phyloP scores from a whole-genome alignment of 2,329 filamentous ascomycete species.

The Acrocalymma vagum region DNA sequence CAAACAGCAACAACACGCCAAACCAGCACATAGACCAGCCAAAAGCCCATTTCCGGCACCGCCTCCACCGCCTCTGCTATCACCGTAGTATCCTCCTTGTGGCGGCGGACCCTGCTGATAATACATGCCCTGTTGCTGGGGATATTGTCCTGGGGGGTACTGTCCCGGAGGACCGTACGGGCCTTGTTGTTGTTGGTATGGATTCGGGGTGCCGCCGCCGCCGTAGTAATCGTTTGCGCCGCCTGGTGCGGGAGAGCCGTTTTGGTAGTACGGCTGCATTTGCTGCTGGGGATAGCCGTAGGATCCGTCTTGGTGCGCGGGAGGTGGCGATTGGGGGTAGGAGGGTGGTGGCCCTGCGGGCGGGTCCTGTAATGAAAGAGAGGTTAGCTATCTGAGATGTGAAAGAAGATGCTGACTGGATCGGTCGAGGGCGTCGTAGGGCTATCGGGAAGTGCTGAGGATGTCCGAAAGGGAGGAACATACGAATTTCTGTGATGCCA shows the following conservation, averaged over 20 bases:
- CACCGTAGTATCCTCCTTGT: slow-evolving; percentile 49
- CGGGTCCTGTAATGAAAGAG: no score
- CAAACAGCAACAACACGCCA: slow-evolving; percentile 63
- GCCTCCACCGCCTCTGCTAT: slow-evolving; percentile 39
- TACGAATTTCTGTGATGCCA: slow-evolving; percentile 36
- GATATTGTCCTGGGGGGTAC: slow-evolving; percentile 20
- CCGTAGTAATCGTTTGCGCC: slow-evolving; percentile 25
- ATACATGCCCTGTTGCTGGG: slow-evolving; percentile 20
- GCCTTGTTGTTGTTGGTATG: slow-evolving; percentile 29
- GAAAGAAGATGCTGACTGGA: not conserved
- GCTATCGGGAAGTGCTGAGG: no score
- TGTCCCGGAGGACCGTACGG: slow-evolving; percentile 33
- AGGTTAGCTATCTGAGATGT: no score
- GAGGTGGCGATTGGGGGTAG: slow-evolving; percentile 42
- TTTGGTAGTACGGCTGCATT: slow-evolving; percentile 25
- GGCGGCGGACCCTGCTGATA: slow-evolving; percentile 39
- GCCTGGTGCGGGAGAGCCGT: slow-evolving; percentile 23
- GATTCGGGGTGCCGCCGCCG: slow-evolving; percentile 25
- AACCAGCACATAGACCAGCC: slow-evolving; percentile 52
- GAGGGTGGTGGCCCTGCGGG: slow-evolving; percentile 40
- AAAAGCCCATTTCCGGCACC: slow-evolving; percentile 49
- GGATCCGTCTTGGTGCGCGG: slow-evolving; percentile 41
- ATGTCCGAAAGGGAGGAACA: slow-evolving; percentile 17
- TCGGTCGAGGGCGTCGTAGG: not conserved
- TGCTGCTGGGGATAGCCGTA: slow-evolving; percentile 25